Evolutionary conservation across 768 basidiomycete genomes (phyloP).

Genomic region (Pleurotus salmoneostramineus): DNA sequence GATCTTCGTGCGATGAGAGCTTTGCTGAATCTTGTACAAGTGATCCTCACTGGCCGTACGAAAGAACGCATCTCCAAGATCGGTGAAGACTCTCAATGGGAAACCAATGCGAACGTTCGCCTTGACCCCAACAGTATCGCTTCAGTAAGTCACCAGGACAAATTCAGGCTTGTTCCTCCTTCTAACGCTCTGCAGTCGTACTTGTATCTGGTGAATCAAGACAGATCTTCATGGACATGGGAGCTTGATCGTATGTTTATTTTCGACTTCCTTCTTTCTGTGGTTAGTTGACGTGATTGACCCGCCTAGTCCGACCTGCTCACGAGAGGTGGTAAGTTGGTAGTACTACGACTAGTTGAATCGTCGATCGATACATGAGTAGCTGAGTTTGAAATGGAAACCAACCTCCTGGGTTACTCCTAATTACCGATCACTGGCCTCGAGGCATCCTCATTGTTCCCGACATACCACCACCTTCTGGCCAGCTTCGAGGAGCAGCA

Average conservation of each 20-base stretch:
- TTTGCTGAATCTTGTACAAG: slow-evolving; percentile 16
- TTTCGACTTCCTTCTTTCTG: slow-evolving; percentile 18
- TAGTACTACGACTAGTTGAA: background rate
- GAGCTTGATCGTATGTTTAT: slow-evolving; percentile 47
- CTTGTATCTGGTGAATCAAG: slow-evolving; percentile 62
- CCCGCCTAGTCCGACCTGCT: slow-evolving; percentile 34
- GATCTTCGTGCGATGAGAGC: background rate
- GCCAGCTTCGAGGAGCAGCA: background rate
- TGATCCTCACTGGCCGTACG: slow-evolving; percentile 30
- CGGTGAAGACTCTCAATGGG: slow-evolving; percentile 29
- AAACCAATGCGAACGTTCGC: slow-evolving; percentile 38
- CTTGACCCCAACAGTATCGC: slow-evolving; percentile 70
- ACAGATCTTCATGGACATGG: slow-evolving; percentile 74
- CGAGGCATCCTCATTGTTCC: background rate
- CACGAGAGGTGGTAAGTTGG: slow-evolving; percentile 40
- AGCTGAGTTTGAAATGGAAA: too few species aligned
- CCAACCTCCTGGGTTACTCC: too few species aligned
- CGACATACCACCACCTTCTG: background rate
- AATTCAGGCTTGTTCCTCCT: background rate
- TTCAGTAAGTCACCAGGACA: slow-evolving; percentile 35
- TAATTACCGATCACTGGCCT: background rate
- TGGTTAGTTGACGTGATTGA: slow-evolving; percentile 30
- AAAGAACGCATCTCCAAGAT: slow-evolving; percentile 10
- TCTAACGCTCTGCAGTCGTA: slow-evolving; percentile 44
- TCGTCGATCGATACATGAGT: too few species aligned